Base-by-base conservation (phyloP, 805 yeast genomes). In the Ogataea pini region DNA sequence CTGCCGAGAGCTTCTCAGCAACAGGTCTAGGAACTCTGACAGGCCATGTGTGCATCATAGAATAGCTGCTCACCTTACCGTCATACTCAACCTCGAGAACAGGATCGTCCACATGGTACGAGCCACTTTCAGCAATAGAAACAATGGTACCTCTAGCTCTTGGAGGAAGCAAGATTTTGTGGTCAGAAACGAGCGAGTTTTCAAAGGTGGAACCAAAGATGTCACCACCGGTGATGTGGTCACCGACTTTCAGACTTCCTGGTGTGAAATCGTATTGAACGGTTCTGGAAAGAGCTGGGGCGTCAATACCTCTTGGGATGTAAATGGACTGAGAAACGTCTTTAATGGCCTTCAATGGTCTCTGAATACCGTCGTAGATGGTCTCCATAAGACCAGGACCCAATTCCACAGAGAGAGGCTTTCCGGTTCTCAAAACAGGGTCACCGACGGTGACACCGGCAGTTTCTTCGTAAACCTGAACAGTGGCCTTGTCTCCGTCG, bases 311-410 rank as follows among this genome's bases (percentile, higher is more conserved):
- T 77, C 99, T 89, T 69, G 99, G 99, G 56, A 94, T 94, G 74
- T 94, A 94, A 66, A 94, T 94, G 42, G 96, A 88, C 65, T 91
- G 85, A 19, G 97, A 85, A 44, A 70, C 67, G 56, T 91, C 96
- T 68, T 85, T 87, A 65, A 94, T 94, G 41, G 96, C 89, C 71
- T 88, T 88, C 70, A 94, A 81, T 38, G 99, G 99, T 77, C 99
- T 89, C 76, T 94, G 99, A 71, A 94, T 94, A 78, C 99, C 99
- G 72, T 94, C 99, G 68, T 94, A 94, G 68, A 94, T 94, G 59
- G 96, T 94, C 74, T 94, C 99, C 96, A 94, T 91, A 63, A 94
- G 80, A 70, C 99, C 99, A 25, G 99, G 99, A 67, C 99, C 99
- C 68, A 94, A 78, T 74, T 94, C 99, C 46, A 94, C 99, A 44